Conservation (phyloP, 164 flowering plant species). For the grape (Vitis vinifera) region ASM3070453v1 NC_081808.1:3062501-3063000, state of each 20-base stretch:
- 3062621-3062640: conserved; percentile 92
- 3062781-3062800: conserved; percentile 92
- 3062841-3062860: conserved; percentile 93
- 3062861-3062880: conserved; percentile 49
- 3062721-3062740: neutral
- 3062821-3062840: conserved; percentile 95
- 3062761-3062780: conserved; percentile 84
- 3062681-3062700: conserved; percentile 7
- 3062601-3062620: conserved; percentile 99
- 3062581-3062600: conserved; percentile 95
- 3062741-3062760: neutral
- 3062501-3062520: no score
- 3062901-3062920: conserved; percentile 2
- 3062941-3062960: neutral
- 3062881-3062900: conserved; percentile 12
- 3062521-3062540: no score
- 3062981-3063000: no score
- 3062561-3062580: conserved; percentile 88
- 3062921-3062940: neutral
- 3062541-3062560: conserved; percentile 62
- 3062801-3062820: conserved; percentile 93
- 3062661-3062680: conserved; percentile 70
- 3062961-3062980: neutral
- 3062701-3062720: neutral
- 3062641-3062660: conserved; percentile 90